Conservation (phyloP, 179 eudicot species). For the Amaranthus tricolor region DNA sequence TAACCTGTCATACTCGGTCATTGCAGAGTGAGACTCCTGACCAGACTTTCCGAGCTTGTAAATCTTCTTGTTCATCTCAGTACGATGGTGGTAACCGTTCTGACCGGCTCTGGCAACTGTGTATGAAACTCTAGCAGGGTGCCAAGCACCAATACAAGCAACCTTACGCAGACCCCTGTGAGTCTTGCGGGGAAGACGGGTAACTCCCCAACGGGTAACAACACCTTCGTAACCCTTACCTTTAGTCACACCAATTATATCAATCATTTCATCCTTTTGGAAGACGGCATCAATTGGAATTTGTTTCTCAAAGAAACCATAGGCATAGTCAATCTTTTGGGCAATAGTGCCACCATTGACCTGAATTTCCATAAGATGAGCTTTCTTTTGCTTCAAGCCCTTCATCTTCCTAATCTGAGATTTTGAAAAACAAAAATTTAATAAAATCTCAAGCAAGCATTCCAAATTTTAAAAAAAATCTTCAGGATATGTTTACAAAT, state of each 20-base stretch:
- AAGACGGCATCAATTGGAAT: constrained; percentile 68
- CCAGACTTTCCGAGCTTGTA: constrained; percentile 76
- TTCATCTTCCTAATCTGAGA: constrained; percentile 67
- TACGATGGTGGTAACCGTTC: constrained; percentile 85
- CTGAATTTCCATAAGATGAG: constrained; percentile 77
- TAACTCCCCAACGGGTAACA: constrained; percentile 91
- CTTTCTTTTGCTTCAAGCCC: constrained; percentile 78
- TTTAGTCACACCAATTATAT: constrained; percentile 81
- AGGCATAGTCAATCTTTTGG: constrained; percentile 68
- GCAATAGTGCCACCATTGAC: constrained; percentile 73
- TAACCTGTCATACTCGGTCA: constrained; percentile 78
- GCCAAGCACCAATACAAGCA: constrained; percentile 89
- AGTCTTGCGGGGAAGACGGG: constrained; percentile 87
- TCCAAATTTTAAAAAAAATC: too few species aligned
- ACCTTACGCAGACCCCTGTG: constrained; percentile 93
- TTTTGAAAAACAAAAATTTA: neutral
- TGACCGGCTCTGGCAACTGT: constrained; percentile 92
- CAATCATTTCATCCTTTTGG: constrained; percentile 79
- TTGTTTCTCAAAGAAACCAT: constrained; percentile 71
- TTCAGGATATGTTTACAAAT: neutral
- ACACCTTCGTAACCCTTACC: constrained; percentile 85
- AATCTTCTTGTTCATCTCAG: constrained; percentile 82
- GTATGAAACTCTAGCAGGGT: constrained; percentile 80
- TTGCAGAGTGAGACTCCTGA: constrained; percentile 53
- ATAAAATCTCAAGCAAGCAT: neutral